phyloP scores from a whole-genome alignment of 306 rosid genomes.

The Acacia melanoxylon region DNA sequence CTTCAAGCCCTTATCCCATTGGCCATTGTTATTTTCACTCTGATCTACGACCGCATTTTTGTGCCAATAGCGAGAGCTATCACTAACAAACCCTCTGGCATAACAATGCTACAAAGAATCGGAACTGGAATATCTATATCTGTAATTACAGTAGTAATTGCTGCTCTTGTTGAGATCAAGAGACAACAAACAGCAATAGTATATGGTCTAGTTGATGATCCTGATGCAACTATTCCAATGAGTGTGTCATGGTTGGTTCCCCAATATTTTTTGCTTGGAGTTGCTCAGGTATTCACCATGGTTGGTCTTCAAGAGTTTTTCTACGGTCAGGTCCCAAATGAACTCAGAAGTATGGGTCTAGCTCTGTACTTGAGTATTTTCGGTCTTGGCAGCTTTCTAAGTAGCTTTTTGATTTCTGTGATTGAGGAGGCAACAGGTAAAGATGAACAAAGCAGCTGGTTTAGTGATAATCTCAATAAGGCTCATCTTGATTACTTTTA shows the following conservation, averaged over 20 bases:
- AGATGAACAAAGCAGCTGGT: slow-evolving; percentile 51
- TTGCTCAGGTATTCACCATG: slow-evolving; percentile 54
- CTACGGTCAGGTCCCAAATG: slow-evolving; percentile 43
- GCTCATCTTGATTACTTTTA: slow-evolving; percentile 75
- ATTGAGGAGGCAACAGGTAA: neutral
- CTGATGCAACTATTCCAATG: slow-evolving; percentile 57
- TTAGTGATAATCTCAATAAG: slow-evolving; percentile 52
- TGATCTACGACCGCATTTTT: slow-evolving; percentile 54
- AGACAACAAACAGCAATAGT: slow-evolving; percentile 52
- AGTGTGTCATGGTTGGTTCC: slow-evolving; percentile 74
- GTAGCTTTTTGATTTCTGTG: slow-evolving; percentile 25
- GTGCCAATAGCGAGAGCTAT: slow-evolving; percentile 52
- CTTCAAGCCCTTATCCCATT: slow-evolving; percentile 50
- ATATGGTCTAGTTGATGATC: slow-evolving; percentile 51
- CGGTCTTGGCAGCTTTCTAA: slow-evolving; percentile 59
- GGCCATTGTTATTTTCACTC: slow-evolving; percentile 21
- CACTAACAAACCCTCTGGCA: slow-evolving; percentile 48
- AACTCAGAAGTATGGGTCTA: slow-evolving; percentile 54
- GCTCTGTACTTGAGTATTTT: slow-evolving; percentile 52
- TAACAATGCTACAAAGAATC: neutral
- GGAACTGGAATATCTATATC: slow-evolving; percentile 48
- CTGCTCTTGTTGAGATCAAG: slow-evolving; percentile 59
- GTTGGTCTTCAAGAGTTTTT: slow-evolving; percentile 75
- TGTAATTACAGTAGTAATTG: slow-evolving; percentile 42
- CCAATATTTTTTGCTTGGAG: slow-evolving; percentile 54